Base-by-base conservation (phyloP, 805 yeast genomes). In the Yarrowia divulgata region DNA sequence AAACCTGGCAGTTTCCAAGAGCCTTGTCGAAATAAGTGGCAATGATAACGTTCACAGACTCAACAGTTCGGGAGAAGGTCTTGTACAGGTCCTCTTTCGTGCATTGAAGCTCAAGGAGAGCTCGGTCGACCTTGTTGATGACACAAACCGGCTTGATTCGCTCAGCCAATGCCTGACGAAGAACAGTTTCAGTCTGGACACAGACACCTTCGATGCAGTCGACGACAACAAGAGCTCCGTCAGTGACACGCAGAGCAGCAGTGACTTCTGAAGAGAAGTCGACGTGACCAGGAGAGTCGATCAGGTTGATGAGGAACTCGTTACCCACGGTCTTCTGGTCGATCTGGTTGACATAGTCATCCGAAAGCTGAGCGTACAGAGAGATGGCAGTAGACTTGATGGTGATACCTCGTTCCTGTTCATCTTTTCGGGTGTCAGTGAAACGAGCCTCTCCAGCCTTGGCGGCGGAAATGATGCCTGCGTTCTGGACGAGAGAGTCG, bases 261-360 rank as follows among this genome's bases (percentile, higher is more conserved):
- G 98, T 95, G 81, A 94, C 99, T 85, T 94, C 99, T 77, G 98
- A 95, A 73, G 98, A 93, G 93, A 94, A 94, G 87, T 94, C 99
- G 87, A 94, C 98, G 98, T 94, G 99, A 90, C 99, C 99, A 85
- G 99, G 99, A 77, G 99, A 95, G 85, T 94, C 99, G 79, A 94
- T 94, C 88, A 94, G 88, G 91, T 94, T 94, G 78, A 94, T 89
- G 85, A 94, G 90, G 89, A 94, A 94, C 82, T 89, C 88, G 89
- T 86, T 90, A 84, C 98, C 98, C n/a, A 82, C 90, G 74, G 95
- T 89, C 85, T 90, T 81, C 86, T 94, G 98, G 83, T 88, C 85
- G 86, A 95, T 94, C 78, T 87, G 89, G 82, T 89, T 90, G 74
- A 86, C 88, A 80, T 91, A 97, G 69, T 90, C 97, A 70, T 90